Evolutionary conservation across 177 flowering plant genomes (phyloP).

Genomic region (Vitis hybrid): DNA sequence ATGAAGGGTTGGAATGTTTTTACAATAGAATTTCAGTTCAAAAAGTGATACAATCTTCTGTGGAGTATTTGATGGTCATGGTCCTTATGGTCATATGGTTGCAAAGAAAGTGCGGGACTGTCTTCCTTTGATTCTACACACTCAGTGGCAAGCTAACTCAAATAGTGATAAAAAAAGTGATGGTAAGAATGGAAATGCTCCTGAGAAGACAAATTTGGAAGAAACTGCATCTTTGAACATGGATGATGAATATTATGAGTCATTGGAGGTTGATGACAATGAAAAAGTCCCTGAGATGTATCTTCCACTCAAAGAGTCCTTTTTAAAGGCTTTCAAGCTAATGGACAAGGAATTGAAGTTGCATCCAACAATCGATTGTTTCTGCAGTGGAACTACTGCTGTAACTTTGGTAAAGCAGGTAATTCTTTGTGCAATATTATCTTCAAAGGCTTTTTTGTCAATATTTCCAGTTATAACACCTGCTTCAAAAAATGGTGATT

Average conservation of each 20-base stretch:
- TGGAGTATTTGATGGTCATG: conserved; percentile 95
- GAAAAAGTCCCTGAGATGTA: conserved; percentile 54
- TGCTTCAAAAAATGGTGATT: no score
- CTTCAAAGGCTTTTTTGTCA: not conserved
- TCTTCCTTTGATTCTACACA: conserved; percentile 63
- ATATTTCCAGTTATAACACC: no score
- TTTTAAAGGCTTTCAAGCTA: conserved; percentile 64
- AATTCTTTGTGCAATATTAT: not conserved
- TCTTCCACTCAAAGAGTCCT: conserved; percentile 50
- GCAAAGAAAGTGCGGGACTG: conserved; percentile 78
- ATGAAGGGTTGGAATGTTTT: conserved; percentile 28
- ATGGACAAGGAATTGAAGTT: conserved; percentile 82
- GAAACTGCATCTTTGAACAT: conserved; percentile 39
- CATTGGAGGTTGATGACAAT: conserved; percentile 43
- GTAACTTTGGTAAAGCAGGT: conserved; percentile 80
- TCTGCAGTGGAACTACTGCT: conserved; percentile 86
- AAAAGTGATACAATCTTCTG: conserved; percentile 65
- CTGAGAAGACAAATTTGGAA: conserved; percentile 44
- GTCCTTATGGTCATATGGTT: conserved; percentile 87
- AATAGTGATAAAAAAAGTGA: conserved; percentile 22
- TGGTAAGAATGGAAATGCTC: conserved; percentile 17
- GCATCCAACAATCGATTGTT: conserved; percentile 68
- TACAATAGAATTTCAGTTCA: conserved; percentile 61
- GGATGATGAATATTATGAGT: conserved; percentile 55
- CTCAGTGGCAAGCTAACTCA: conserved; percentile 50